These are phyloP conservation scores for Carex littledalei DNA, from an alignment of 176 grass and related monocot genomes.

Conservation along the genomic window DNA sequence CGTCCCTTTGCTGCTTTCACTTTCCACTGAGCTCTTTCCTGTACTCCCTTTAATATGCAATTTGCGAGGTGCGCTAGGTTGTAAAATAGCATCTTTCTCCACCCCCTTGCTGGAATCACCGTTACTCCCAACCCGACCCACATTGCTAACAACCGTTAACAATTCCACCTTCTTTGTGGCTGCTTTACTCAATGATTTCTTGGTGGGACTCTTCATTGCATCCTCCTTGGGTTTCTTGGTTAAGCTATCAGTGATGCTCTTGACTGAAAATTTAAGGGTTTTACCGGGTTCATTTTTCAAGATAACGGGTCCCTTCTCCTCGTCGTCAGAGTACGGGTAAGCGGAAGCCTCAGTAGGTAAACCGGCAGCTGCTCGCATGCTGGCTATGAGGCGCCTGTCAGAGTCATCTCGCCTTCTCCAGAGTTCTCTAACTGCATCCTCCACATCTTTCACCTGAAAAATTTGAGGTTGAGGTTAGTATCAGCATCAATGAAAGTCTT, in stretches of 20 bases:
- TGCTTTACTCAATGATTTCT: constrained; percentile 57
- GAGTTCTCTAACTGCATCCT: constrained; percentile 92
- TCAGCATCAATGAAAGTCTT: constrained; percentile 19
- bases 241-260: constrained; percentile 62
- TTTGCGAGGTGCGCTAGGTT: constrained; percentile 43
- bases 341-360: constrained; percentile 55
- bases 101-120: constrained; percentile 47
- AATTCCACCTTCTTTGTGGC: constrained; percentile 56
- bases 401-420: constrained; percentile 80
- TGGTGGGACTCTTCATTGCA: constrained; percentile 43
- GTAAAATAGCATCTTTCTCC: constrained; percentile 46
- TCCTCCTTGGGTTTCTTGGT: constrained; percentile 42
- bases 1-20: constrained; percentile 59
- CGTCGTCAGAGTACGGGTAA: constrained; percentile 55
- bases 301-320: constrained; percentile 45
- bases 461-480: constrained; percentile 4
- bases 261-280: constrained; percentile 80
- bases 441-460: constrained; percentile 75
- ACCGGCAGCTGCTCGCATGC: constrained; percentile 68
- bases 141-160: constrained; percentile 37
- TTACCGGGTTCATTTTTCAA: constrained; percentile 73
- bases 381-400: constrained; percentile 68
- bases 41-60: constrained; percentile 57
- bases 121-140: constrained; percentile 36
- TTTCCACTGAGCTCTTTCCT: constrained; percentile 50